Conservation (phyloP, 1,139 yeast species). For the Magnusiomyces suaveolens region DNA sequence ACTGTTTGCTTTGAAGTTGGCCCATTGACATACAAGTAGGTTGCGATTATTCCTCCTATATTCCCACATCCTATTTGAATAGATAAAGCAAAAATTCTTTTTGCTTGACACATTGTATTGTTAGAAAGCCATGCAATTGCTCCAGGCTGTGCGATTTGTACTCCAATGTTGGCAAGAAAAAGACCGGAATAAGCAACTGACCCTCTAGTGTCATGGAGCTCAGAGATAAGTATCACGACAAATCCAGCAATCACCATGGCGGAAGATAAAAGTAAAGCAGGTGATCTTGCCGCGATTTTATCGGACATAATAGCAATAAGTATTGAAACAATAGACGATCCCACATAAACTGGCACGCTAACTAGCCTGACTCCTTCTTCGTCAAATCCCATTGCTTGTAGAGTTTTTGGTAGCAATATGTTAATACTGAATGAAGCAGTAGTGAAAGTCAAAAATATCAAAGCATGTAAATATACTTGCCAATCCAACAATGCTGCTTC, state of each 20-base stretch:
- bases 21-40: conserved; percentile 20
- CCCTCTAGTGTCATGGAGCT: conserved; percentile 13
- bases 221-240: conserved; percentile 25
- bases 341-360: conserved; percentile 32
- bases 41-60: conserved; percentile 34
- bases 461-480: conserved; percentile 23
- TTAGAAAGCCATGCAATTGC: conserved; percentile 35
- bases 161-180: conserved; percentile 32
- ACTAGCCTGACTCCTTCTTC: conserved; percentile 24
- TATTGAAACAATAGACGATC: conserved; percentile 31
- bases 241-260: conserved; percentile 31
- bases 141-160: conserved; percentile 34
- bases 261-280: conserved; percentile 28
- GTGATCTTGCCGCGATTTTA: conserved; percentile 30
- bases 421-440: conserved; percentile 23
- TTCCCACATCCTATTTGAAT: conserved; percentile 37
- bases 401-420: conserved; percentile 30
- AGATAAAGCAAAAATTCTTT: conserved; percentile 37
- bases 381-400: conserved; percentile 27
- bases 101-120: conserved; percentile 33
- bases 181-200: conserved; percentile 30
- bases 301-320: conserved; percentile 30
- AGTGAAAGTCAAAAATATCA: conserved; percentile 17
- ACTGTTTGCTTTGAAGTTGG: conserved; percentile 29
- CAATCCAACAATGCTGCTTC: conserved; percentile 28